phyloP scores from a whole-genome alignment of 768 basidiomycete genomes.

The Lenzites betulinus region DNA sequence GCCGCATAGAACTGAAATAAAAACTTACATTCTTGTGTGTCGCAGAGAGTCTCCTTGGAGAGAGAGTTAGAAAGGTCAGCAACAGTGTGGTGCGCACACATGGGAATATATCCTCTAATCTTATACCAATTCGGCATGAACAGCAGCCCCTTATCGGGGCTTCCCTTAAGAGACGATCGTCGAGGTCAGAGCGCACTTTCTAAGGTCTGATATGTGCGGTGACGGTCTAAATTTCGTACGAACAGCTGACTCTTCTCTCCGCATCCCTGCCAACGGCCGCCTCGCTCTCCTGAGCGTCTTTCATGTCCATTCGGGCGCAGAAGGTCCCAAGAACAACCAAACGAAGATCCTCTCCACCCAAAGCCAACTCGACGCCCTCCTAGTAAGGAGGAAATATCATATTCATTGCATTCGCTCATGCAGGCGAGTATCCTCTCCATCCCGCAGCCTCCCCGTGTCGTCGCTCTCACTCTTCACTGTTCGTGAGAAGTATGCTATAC shows the following conservation, averaged over 20 bases:
- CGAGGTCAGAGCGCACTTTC: background rate
- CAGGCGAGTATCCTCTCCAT: background rate
- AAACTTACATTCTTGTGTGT: background rate
- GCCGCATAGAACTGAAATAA: background rate
- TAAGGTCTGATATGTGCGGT: constrained; percentile 7
- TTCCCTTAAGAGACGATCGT: constrained; percentile 10
- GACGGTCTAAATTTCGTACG: constrained; percentile 3
- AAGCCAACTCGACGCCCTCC: background rate
- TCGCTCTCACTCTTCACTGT: constrained; percentile 4
- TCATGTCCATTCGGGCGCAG: background rate
- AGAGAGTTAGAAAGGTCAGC: background rate
- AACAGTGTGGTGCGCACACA: background rate
- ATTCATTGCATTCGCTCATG: too few relatives aligned
- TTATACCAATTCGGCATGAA: background rate
- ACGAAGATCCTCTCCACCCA: background rate
- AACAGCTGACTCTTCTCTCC: constrained; percentile 12
- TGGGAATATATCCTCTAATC: constrained; percentile 14
- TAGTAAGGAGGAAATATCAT: background rate
- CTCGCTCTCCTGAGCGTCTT: background rate
- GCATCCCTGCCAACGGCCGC: background rate
- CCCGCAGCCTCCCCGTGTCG: too few relatives aligned
- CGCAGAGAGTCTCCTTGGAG: background rate
- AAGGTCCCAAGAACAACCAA: background rate
- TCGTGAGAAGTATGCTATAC: constrained; percentile 13
- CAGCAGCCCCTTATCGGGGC: constrained; percentile 1